Base-by-base conservation (phyloP, 2,329 filamentous ascomycete species). In the Dendrostoma leiphaemia region DNA sequence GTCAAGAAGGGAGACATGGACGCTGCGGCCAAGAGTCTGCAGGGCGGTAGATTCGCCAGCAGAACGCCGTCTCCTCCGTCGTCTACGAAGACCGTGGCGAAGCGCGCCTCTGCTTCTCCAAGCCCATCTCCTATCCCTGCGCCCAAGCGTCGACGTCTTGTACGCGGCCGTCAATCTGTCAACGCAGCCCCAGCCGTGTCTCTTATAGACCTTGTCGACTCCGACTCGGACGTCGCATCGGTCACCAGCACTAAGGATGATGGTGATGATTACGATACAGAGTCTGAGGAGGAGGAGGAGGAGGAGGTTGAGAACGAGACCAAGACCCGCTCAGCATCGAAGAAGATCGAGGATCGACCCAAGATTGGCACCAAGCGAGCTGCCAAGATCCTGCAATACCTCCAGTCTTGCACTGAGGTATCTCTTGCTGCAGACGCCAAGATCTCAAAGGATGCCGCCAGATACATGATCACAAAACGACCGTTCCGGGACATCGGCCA, bases 381-480 rank as follows among this genome's bases (percentile, higher is more conserved):
- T 45, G 67, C 69, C 46, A 65, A 68, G 9, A 82, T 97, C 6
- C 75, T 97, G 26, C 80, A 85, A 7, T 95, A 91, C 64, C 85
- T 99, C 69, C 97, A 97, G 65, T 84, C 79, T 0, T 94, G 90
- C 67, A 83, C 84, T 5, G 74, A 83, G 9, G 81, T 86, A 32
- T 90, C 93, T 54, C 81, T 99, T 38, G 83, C 88, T 2, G 92
- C 96, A 61, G 86, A 97, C 57, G 90, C 90, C 0, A 86, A 85
- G 29, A 84, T 89, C 56, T 86, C 88, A 32, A 81, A 88, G 60
- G 82, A 85, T 6, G 79, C 86, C 44, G 85, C 92, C 1, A 78
- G 86, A 40, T 71, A 83, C 13, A 80, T 97, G 52, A 74, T 96
- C 10, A 81, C 83, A 1, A 80, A 89, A 58, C 85, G 90, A 9